Evolutionary conservation across 108 stramenopile genomes (phyloP).

Genomic region (Cyclotella atomus): DNA sequence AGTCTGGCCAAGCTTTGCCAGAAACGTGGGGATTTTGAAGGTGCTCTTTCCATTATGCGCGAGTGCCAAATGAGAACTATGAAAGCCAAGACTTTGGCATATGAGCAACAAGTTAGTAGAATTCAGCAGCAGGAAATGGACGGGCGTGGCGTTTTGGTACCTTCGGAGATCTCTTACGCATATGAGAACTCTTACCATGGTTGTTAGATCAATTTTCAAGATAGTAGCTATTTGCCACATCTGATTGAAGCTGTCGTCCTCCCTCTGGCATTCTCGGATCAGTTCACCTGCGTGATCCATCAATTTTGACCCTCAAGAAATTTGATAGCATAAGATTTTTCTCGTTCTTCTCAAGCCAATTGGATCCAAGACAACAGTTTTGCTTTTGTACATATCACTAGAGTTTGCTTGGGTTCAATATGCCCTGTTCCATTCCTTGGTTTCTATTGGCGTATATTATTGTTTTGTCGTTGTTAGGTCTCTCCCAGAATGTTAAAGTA

Average conservation of each 20-base stretch:
- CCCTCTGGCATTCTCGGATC: not conserved
- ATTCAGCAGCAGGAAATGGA: not conserved
- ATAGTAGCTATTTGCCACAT: not conserved
- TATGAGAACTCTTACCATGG: not conserved
- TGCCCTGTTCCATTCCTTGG: not conserved
- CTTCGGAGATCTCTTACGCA: constrained; percentile 22
- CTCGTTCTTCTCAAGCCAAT: not conserved
- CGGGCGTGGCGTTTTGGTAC: not conserved
- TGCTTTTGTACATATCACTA: not conserved
- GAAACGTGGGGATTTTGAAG: constrained; percentile 27
- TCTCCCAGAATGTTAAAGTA: no score
- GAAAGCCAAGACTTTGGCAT: constrained; percentile 18
- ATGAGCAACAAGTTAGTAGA: not conserved
- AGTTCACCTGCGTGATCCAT: not conserved
- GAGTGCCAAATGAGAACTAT: constrained; percentile 29
- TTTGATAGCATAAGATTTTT: not conserved
- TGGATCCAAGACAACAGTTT: no score
- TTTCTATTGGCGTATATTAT: not conserved
- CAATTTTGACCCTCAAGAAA: not conserved
- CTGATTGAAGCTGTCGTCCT: not conserved
- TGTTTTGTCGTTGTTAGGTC: not conserved
- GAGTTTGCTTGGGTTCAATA: not conserved
- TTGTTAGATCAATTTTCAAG: not conserved
- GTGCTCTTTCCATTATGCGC: constrained; percentile 20
- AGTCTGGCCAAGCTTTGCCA: constrained; percentile 40